phyloP scores from a whole-genome alignment of 106 monocot genomes.

The Dioscorea zingiberensis region DNA sequence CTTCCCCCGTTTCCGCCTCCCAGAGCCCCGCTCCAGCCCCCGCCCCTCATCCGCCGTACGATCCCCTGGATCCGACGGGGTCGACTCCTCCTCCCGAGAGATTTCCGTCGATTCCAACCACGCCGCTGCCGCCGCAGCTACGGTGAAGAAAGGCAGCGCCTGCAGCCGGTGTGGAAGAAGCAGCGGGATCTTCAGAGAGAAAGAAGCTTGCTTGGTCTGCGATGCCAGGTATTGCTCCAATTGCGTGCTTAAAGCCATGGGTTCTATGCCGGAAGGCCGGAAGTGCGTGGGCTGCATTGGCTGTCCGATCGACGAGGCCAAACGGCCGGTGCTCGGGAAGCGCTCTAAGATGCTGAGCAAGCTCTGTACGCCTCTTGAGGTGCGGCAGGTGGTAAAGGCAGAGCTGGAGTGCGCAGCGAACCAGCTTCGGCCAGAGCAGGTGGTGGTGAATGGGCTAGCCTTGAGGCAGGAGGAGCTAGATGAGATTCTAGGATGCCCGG shows the following conservation, averaged over 20 bases:
- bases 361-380: slow-evolving; percentile 9
- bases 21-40: too few relatives aligned
- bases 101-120: not conserved
- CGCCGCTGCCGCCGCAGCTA: not conserved
- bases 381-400: slow-evolving; percentile 26
- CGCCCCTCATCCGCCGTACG: slow-evolving; percentile 16
- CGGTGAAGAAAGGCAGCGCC: slow-evolving; percentile 15
- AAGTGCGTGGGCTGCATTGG: slow-evolving; percentile 30
- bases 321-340: slow-evolving; percentile 18
- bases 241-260: slow-evolving; percentile 29
- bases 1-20: too few relatives aligned
- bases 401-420: slow-evolving; percentile 23
- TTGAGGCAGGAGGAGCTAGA: slow-evolving; percentile 30
- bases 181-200: slow-evolving; percentile 18
- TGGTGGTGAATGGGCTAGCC: slow-evolving; percentile 16
- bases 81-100: not conserved
- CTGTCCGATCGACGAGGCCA: slow-evolving; percentile 15
- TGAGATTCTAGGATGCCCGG: slow-evolving; percentile 24
- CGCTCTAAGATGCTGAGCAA: slow-evolving; percentile 10
- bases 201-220: slow-evolving; percentile 20
- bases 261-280: slow-evolving; percentile 30
- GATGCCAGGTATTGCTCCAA: slow-evolving; percentile 18
- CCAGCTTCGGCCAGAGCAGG: slow-evolving; percentile 22
- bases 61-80: slow-evolving; percentile 1
- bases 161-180: slow-evolving; percentile 27